Evolutionary conservation across 177 flowering plant genomes (phyloP).

Genomic region (Vitis hybrid): DNA sequence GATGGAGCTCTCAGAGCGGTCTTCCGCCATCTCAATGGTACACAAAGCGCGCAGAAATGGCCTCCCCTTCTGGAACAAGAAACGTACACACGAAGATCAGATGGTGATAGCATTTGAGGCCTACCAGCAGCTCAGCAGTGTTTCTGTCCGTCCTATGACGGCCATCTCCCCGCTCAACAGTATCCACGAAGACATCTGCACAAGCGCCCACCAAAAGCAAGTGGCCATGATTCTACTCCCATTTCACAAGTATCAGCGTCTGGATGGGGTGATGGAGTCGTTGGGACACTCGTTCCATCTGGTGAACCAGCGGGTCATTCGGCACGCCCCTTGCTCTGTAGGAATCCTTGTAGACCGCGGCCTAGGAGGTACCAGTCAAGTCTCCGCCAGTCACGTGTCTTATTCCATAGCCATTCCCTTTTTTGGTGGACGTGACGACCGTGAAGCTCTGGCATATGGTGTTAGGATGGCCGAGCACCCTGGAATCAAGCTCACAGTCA

Average conservation of each 20-base stretch:
- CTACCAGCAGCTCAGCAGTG: conserved; percentile 28
- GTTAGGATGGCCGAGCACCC: conserved; percentile 45
- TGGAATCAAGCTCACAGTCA: conserved; percentile 28
- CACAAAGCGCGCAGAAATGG: conserved; percentile 46
- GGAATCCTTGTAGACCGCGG: conserved; percentile 44
- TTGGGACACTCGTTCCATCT: conserved; percentile 18
- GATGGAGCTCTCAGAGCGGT: conserved; percentile 43
- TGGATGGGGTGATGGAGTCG: conserved; percentile 38
- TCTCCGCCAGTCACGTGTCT: conserved; percentile 30
- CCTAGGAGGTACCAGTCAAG: conserved; percentile 34
- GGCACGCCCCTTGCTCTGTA: conserved; percentile 37
- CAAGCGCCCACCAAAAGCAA: conserved; percentile 31
- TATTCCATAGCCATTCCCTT: conserved; percentile 22
- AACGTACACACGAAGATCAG: conserved; percentile 11
- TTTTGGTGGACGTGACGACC: conserved; percentile 39
- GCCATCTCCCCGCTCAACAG: conserved; percentile 34
- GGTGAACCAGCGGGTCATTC: conserved; percentile 27
- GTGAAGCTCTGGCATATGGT: conserved; percentile 40
- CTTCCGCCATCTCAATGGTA: conserved; percentile 45
- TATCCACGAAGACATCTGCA: conserved; percentile 48
- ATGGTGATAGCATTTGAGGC: conserved; percentile 41
- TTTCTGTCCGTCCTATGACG: conserved; percentile 40
- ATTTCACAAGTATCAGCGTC: conserved; percentile 37
- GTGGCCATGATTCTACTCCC: conserved; percentile 40
- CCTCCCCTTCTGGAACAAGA: conserved; percentile 44